Percentiles rank a stretch among this genome's conserved stretches.
Conservation (phyloP, 306 rosid genomes). For the Crotalaria pallida region DNA sequence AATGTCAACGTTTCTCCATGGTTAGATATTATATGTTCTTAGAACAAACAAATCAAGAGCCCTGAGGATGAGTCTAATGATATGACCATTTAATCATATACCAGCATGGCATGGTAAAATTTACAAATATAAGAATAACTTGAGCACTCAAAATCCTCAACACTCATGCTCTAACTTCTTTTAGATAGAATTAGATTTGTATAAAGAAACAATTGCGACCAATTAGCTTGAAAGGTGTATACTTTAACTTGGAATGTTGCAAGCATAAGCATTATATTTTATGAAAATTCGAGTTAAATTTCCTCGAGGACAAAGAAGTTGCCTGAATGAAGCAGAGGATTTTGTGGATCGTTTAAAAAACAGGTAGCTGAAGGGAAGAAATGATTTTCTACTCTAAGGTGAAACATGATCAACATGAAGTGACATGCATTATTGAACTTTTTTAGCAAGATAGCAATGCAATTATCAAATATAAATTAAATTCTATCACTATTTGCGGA, state of each 20-base stretch:
- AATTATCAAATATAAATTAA: background rate
- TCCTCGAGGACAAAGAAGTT: background rate
- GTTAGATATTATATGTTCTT: background rate
- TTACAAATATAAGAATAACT: background rate
- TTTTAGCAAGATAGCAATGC: background rate
- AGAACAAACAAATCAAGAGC: background rate
- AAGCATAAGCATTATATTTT: background rate
- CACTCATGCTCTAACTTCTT: background rate
- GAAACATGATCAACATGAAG: slow-evolving; percentile 4
- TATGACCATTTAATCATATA: background rate
- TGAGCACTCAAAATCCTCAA: background rate
- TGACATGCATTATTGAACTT: background rate
- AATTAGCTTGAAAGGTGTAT: background rate
- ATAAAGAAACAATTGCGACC: background rate
- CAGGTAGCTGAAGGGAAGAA: background rate
- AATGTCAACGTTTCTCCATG: background rate
- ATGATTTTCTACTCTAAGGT: background rate
- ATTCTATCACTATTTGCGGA: background rate
- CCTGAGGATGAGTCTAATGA: background rate
- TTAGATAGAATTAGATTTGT: background rate
- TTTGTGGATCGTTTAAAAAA: background rate
- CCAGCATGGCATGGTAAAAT: background rate
- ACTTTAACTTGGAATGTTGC: background rate
- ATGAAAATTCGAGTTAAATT: background rate
- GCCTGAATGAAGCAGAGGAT: background rate